Evolutionary conservation across 192 early-diverging fungal species (phyloP).

Genomic region (Jimgerdemannia lactiflua): DNA sequence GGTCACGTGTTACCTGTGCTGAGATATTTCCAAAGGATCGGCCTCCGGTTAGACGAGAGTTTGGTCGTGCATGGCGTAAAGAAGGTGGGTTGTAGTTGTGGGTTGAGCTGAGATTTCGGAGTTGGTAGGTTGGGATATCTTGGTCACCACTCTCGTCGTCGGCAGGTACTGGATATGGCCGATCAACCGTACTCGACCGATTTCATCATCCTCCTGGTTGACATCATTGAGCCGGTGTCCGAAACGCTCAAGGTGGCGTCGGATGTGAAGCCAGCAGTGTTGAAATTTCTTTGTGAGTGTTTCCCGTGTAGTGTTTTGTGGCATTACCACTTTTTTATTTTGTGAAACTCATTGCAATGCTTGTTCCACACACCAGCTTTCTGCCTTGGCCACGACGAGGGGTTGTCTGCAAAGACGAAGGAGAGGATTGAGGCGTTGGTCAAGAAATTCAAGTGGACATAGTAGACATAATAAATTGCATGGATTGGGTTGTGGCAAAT

Average conservation of each 20-base stretch:
- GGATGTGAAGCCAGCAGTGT: constrained; percentile 24
- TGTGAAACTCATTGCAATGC: too few relatives aligned
- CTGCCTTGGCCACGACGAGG: too few relatives aligned
- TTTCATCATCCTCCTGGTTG: constrained; percentile 40
- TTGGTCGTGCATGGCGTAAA: constrained; percentile 65
- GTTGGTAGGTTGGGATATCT: too few relatives aligned
- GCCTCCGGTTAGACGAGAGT: constrained; percentile 63
- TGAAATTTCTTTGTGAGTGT: constrained; percentile 31
- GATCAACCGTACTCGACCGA: constrained; percentile 37
- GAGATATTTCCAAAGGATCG: constrained; percentile 50
- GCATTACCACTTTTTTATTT: too few relatives aligned
- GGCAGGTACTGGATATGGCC: constrained; percentile 37
- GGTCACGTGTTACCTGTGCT: constrained; percentile 62
- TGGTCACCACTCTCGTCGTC: neutral
- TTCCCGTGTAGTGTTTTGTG: neutral
- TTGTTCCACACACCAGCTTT: too few relatives aligned
- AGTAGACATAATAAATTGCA: neutral
- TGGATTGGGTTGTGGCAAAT: neutral
- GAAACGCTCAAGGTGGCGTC: constrained; percentile 35
- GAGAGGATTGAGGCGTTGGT: neutral
- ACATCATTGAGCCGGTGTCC: constrained; percentile 36
- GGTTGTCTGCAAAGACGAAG: neutral
- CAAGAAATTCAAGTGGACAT: neutral
- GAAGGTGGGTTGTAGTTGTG: constrained; percentile 22
- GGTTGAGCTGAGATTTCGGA: too few relatives aligned